These are phyloP conservation scores for Diversispora epigaea DNA, from an alignment of 192 early-diverging fungal genomes.

Conservation along the genomic window DNA sequence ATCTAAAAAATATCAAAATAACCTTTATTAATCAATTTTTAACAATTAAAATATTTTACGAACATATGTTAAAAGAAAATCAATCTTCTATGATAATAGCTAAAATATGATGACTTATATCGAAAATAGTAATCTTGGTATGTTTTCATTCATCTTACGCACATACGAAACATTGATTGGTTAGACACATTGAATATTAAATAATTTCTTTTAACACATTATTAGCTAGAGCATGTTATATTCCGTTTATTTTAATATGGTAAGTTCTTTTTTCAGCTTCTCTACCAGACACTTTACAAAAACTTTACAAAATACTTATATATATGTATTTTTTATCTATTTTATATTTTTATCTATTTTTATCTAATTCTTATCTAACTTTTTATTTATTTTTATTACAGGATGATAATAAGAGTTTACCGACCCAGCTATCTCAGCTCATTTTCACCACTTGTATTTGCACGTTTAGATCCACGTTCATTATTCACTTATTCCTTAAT, in stretches of 20 bases:
- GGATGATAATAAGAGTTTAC: neutral
- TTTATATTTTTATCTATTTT: neutral
- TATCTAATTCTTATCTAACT: too few relatives aligned
- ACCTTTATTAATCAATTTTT: too few relatives aligned
- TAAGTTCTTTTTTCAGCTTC: neutral
- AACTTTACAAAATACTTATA: neutral
- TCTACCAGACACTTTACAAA: neutral
- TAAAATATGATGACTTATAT: neutral
- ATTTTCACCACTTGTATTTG: neutral
- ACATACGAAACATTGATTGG: neutral
- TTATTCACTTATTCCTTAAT: slow-evolving; percentile 12
- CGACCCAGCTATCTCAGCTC: neutral
- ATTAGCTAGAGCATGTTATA: slow-evolving; percentile 5
- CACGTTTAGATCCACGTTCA: slow-evolving; percentile 3
- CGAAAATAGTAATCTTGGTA: slow-evolving; percentile 22
- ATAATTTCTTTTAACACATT: neutral
- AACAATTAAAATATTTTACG: too few relatives aligned
- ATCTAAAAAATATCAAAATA: too few relatives aligned
- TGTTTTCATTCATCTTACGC: neutral
- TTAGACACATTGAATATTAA: neutral
- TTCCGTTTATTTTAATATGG: slow-evolving; percentile 9
- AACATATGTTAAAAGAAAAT: too few relatives aligned
- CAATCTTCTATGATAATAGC: too few relatives aligned
- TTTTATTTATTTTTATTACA: neutral
- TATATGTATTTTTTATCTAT: neutral